These are phyloP conservation scores for Colletotrichum camelliae DNA, from an alignment of 2,329 filamentous ascomycete genomes.

Conservation along the genomic window DNA sequence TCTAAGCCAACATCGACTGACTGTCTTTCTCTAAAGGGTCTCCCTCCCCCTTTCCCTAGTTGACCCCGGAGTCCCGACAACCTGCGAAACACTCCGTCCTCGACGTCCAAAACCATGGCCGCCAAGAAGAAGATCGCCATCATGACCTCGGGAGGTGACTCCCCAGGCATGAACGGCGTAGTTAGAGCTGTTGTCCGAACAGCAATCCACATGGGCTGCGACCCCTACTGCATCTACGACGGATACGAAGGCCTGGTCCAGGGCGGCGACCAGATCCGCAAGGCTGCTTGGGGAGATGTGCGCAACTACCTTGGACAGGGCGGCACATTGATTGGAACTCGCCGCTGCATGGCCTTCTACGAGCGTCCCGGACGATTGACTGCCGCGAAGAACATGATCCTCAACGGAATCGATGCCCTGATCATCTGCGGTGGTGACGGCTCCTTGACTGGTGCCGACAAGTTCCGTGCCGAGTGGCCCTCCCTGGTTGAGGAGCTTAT, in stretches of 20 bases:
- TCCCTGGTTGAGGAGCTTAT: constrained; percentile 87
- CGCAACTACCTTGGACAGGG: constrained; percentile 93
- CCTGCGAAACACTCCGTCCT: not conserved
- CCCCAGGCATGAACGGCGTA: constrained; percentile 92
- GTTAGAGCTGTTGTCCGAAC: constrained; percentile 91
- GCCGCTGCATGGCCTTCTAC: constrained; percentile 90
- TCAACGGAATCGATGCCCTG: constrained; percentile 91
- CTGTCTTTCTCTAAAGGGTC: not conserved
- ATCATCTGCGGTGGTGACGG: constrained; percentile 98
- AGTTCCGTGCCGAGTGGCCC: constrained; percentile 92
- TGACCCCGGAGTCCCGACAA: constrained; percentile 8
- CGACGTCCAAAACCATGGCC: constrained; percentile 38
- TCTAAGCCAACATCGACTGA: not conserved
- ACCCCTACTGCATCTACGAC: constrained; percentile 84
- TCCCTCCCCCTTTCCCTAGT: not conserved
- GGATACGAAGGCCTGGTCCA: constrained; percentile 95
- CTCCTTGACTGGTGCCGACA: constrained; percentile 93
- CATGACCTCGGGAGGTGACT: constrained; percentile 94
- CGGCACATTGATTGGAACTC: constrained; percentile 94
- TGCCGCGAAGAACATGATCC: constrained; percentile 93
- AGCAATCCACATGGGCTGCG: constrained; percentile 83
- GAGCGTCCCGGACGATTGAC: constrained; percentile 82
- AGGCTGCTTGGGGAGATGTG: constrained; percentile 92
- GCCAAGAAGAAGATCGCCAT: constrained; percentile 76
- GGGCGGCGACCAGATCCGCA: constrained; percentile 85